Percentiles rank a stretch among this genome's conserved stretches.
These are phyloP conservation scores for Mycocalia duriaeana DNA, from an alignment of 1,284 basidiomycete species.

Conservation along the genomic window DNA sequence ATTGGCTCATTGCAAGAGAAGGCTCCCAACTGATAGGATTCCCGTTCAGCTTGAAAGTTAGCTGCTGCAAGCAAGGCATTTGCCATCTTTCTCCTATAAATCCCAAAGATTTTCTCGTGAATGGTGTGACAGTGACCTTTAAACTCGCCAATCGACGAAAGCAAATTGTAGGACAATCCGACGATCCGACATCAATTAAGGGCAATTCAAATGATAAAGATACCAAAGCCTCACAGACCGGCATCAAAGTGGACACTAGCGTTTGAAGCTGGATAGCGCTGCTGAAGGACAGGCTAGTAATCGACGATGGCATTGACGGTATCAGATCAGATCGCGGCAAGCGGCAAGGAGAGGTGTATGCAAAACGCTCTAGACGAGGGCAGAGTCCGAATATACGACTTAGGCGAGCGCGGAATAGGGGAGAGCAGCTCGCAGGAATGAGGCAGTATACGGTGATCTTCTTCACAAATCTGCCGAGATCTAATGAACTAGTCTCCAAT, in stretches of 20 bases:
- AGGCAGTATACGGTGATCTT: constrained; percentile 4
- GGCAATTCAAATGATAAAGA: background rate
- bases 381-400: background rate
- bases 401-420: background rate
- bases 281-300: background rate
- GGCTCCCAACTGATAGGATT: constrained; percentile 4
- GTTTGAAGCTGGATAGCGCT: background rate
- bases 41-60: constrained; percentile 3
- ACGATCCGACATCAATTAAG: background rate
- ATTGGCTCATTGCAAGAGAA: background rate
- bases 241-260: background rate
- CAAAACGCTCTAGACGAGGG: background rate
- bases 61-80: constrained; percentile 1
- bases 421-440: background rate
- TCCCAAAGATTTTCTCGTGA: background rate
- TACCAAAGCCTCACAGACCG: background rate
- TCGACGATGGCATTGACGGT: background rate
- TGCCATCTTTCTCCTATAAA: background rate
- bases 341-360: constrained; percentile 3
- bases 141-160: background rate
- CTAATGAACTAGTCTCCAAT: constrained; percentile 3
- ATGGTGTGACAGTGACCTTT: background rate
- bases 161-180: background rate
- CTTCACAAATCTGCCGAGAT: constrained; percentile 7
- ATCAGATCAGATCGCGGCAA: background rate